These are phyloP conservation scores for Rosa hybrid DNA, from an alignment of 331 rosid genomes.

Conservation along the genomic window DNA sequence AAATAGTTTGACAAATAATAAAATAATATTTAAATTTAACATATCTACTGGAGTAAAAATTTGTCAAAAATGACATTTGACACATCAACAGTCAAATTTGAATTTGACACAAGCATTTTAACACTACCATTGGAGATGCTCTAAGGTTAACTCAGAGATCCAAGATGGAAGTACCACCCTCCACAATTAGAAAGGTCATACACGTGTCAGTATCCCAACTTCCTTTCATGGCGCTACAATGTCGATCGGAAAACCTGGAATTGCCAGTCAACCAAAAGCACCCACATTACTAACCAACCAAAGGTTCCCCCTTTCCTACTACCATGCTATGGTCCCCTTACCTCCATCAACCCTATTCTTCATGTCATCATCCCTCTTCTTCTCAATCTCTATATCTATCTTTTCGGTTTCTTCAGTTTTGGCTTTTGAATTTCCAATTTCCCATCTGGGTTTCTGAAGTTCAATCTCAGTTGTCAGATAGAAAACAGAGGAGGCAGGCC, in stretches of 20 bases:
- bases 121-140: too few relatives aligned
- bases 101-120: too few relatives aligned
- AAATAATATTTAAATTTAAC: too few relatives aligned
- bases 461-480: constrained; percentile 13
- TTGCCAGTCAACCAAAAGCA: constrained; percentile 35
- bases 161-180: neutral
- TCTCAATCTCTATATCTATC: constrained; percentile 1
- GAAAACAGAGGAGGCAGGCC: constrained; percentile 1
- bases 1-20: too few relatives aligned
- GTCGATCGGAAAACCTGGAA: constrained; percentile 57
- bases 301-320: constrained; percentile 42
- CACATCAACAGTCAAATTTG: too few relatives aligned
- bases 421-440: constrained; percentile 25
- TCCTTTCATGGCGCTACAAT: constrained; percentile 44
- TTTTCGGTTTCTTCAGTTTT: constrained; percentile 21
- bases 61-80: too few relatives aligned
- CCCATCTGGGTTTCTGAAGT: constrained; percentile 24
- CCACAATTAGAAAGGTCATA: constrained; percentile 26
- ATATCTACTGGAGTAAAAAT: too few relatives aligned
- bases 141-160: neutral
- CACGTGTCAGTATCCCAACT: constrained; percentile 47
- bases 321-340: constrained; percentile 18
- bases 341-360: neutral
- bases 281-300: constrained; percentile 19
- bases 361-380: constrained; percentile 3